Conservation (phyloP, 148 eudicot species). For the Amaranthus cruentus region DNA sequence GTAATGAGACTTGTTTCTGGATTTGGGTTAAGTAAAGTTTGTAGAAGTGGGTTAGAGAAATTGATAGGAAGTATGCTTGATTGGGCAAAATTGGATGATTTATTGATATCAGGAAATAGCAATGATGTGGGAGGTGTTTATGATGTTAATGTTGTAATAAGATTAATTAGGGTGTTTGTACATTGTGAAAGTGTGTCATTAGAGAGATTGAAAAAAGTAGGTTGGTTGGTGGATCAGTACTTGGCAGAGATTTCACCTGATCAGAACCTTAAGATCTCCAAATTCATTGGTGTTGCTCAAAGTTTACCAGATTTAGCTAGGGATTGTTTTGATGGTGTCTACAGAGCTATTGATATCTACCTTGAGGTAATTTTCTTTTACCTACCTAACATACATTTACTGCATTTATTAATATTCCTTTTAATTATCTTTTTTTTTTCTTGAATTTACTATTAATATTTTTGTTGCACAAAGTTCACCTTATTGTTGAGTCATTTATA, state of each 20-base stretch:
- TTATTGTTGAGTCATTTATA: too few relatives aligned
- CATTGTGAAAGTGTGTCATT: slow-evolving; percentile 31
- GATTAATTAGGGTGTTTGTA: slow-evolving; percentile 61
- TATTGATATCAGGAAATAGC: slow-evolving; percentile 38
- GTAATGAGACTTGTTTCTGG: slow-evolving; percentile 48
- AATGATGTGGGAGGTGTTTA: slow-evolving; percentile 43
- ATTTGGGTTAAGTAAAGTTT: slow-evolving; percentile 44
- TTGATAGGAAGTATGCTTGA: slow-evolving; percentile 61
- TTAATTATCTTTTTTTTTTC: neutral
- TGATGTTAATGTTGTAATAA: slow-evolving; percentile 72
- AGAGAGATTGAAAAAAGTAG: slow-evolving; percentile 52
- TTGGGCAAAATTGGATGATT: slow-evolving; percentile 64
- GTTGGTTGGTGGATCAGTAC: slow-evolving; percentile 62
- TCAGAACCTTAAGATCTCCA: slow-evolving; percentile 57
- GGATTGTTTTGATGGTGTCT: slow-evolving; percentile 76
- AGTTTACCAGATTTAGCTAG: slow-evolving; percentile 79
- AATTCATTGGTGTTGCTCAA: slow-evolving; percentile 63
- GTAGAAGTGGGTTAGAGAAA: slow-evolving; percentile 46
- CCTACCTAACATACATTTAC: neutral
- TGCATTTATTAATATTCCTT: neutral
- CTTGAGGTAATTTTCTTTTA: slow-evolving; percentile 53
- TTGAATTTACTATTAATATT: neutral
- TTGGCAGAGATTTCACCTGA: slow-evolving; percentile 83
- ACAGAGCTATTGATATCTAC: slow-evolving; percentile 84
- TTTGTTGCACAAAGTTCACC: neutral